phyloP scores from a whole-genome alignment of 345 rosid species.

The Camelina sativa region DNA sequence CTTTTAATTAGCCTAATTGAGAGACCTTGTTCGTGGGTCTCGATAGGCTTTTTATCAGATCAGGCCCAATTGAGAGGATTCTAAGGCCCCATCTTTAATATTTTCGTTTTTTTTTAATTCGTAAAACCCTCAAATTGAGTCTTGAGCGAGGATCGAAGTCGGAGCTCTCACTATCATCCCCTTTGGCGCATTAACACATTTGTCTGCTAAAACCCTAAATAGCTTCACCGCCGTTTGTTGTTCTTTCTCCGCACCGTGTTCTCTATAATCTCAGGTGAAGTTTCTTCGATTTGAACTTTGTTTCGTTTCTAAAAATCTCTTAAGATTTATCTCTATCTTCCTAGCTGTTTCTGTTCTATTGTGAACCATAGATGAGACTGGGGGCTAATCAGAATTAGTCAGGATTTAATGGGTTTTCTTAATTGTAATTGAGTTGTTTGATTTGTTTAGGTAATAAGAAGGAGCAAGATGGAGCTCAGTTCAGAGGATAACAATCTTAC shows the following conservation, averaged over 20 bases:
- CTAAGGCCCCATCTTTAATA: slow-evolving; percentile 10
- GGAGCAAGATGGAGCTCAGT: slow-evolving; percentile 45
- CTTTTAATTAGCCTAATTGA: background rate
- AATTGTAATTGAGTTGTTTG: slow-evolving; percentile 8
- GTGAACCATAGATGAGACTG: slow-evolving; percentile 3
- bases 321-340: slow-evolving; percentile 4
- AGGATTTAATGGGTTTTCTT: background rate
- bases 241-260: background rate
- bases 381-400: background rate
- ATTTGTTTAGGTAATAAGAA: slow-evolving; percentile 17
- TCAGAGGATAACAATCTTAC: slow-evolving; percentile 43
- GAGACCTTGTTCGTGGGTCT: slow-evolving; percentile 1
- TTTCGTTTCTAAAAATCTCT: background rate
- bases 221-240: slow-evolving; percentile 7
- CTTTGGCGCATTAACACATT: background rate
- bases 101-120: background rate
- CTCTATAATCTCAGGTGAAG: slow-evolving; percentile 30
- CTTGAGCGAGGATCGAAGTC: slow-evolving; percentile 3
- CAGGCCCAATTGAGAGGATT: slow-evolving; percentile 17
- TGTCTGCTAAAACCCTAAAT: slow-evolving; percentile 26
- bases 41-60: background rate
- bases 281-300: slow-evolving; percentile 7
- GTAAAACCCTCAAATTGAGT: slow-evolving; percentile 29
- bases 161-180: background rate
- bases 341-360: background rate